These are phyloP conservation scores for Trichoderma harzianum DNA, from an alignment of 2,329 filamentous ascomycete genomes.

Conservation along the genomic window DNA sequence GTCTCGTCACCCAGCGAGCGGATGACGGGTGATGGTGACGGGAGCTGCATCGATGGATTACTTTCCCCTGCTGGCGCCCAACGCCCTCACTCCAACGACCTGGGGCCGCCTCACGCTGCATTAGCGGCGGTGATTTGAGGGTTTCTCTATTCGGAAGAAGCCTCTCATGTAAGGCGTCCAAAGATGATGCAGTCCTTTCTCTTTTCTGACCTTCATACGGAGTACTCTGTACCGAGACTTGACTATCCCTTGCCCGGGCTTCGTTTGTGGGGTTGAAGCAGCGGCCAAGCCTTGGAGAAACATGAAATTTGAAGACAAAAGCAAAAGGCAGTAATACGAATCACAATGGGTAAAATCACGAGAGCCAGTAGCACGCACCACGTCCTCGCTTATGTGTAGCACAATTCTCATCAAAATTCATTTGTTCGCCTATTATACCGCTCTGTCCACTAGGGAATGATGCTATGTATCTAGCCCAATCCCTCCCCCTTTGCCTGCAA, in stretches of 20 bases:
- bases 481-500: background rate
- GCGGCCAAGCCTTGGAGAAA: background rate
- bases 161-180: background rate
- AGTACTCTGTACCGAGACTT: background rate
- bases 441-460: background rate
- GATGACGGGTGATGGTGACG: background rate
- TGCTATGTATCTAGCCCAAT: background rate
- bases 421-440: background rate
- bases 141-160: slow-evolving; percentile 4
- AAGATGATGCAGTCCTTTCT: background rate
- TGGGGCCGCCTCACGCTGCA: background rate
- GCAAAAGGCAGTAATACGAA: background rate
- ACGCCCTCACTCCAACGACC: background rate
- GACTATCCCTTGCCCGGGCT: background rate
- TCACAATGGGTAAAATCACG: background rate
- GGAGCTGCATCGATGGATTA: too few relatives aligned
- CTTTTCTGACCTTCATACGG: background rate
- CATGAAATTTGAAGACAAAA: background rate
- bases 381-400: background rate
- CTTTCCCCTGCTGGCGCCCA: background rate
- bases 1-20: background rate
- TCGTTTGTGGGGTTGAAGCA: background rate
- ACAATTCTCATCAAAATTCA: background rate
- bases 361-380: background rate
- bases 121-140: background rate